These are phyloP conservation scores for Cryptosporidium viatorum DNA, from an alignment of 169 alveolate genomes.

Conservation along the genomic window DNA sequence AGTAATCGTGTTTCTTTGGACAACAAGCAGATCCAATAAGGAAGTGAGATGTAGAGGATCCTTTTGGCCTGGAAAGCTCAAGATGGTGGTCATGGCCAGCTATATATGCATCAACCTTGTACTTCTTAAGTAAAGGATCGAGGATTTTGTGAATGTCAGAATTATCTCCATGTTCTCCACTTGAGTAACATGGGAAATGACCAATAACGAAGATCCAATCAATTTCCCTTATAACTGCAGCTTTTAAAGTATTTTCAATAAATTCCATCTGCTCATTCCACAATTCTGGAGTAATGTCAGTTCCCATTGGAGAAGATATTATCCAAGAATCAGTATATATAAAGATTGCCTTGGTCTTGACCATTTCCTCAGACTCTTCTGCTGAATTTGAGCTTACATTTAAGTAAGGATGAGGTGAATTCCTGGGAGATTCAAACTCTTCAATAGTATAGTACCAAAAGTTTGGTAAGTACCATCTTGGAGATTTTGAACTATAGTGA, in stretches of 20 bases:
- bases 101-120: conserved; percentile 90
- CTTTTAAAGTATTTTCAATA: conserved; percentile 85
- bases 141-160: conserved; percentile 84
- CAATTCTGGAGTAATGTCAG: conserved; percentile 79
- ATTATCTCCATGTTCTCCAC: conserved; percentile 90
- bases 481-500: conserved; percentile 76
- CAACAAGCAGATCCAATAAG: conserved; percentile 73
- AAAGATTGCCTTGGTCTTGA: conserved; percentile 75
- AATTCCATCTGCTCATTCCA: conserved; percentile 88
- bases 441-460: conserved; percentile 88
- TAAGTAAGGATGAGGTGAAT: conserved; percentile 77
- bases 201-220: conserved; percentile 91
- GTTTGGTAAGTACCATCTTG: conserved; percentile 92
- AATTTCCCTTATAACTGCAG: conserved; percentile 84
- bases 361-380: neutral
- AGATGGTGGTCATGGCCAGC: conserved; percentile 90
- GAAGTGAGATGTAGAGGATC: conserved; percentile 46
- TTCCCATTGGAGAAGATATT: conserved; percentile 86
- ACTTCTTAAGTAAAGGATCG: conserved; percentile 87
- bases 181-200: conserved; percentile 89
- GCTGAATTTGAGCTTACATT: conserved; percentile 12
- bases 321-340: conserved; percentile 91
- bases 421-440: conserved; percentile 51
- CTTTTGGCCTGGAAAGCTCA: conserved; percentile 80
- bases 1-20: conserved; percentile 64